Base-by-base conservation (phyloP, 805 yeast genomes). In the Sugiyamaella floridensis region DNA sequence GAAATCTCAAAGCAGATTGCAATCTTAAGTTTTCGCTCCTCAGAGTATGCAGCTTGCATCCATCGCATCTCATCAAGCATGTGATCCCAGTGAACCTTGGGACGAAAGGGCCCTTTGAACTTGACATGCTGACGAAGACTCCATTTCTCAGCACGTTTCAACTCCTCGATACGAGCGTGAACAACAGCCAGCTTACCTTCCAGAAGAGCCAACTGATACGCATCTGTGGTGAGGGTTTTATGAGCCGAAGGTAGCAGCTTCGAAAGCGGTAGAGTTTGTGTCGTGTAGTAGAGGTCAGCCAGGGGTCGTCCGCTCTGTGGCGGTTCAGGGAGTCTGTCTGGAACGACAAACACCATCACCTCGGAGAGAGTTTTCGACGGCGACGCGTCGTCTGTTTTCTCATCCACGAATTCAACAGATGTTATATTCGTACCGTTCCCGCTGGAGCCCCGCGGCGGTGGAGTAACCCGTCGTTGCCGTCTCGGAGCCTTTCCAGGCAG, bases 151-250 rank as follows among this genome's bases (percentile, higher is more conserved):
- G 85, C 84, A 46, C 95, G 75, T 66, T 89, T 88, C 57, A 93
- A 74, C 66, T 92, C 98, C 63, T 92, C 98, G 46, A 93, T 90
- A 55, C 98, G 76, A 1, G 95, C 85, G 61, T 89, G 86, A 16
- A 89, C 81, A 10, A 89, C 97, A 0, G 95, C 87, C 2, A 92
- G 82, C 64, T 90, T 86, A 2, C 97, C 96, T 64, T 93, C 99
- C 12, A 88, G 78, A 34, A 90, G 71, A 0, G 96, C 87, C 61
- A 85, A 79, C 63, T 89, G 95, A 69, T 81, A 93, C 52, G 86
- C 81, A 49, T 88, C 92, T 0, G 98, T 86, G 32, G 89, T 81
- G 40, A 92, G 73, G 0, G 86, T 83, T 64, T 93, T 93, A 63
- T 90, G 96, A 3, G 96, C 82, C 32, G 89, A 78, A 0, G 95